Evolutionary conservation across 768 basidiomycete species (phyloP).

Genomic region (Xerocomus potaroensis): DNA sequence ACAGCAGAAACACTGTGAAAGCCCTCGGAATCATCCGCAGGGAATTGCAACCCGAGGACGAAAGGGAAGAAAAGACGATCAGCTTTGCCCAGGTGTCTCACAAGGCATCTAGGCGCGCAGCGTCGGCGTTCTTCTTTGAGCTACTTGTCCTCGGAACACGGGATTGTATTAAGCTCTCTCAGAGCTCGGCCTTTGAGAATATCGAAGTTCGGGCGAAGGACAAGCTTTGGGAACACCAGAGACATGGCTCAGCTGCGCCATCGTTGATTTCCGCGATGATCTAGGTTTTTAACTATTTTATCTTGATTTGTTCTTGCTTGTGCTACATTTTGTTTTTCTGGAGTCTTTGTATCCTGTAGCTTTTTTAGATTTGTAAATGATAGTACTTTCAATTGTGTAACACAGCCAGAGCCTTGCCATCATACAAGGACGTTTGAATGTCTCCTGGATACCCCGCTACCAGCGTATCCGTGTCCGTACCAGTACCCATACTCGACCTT

Average conservation of each 20-base stretch:
- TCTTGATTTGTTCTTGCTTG: slow-evolving; percentile 15
- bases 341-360: slow-evolving; percentile 7
- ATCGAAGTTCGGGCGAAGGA: slow-evolving; percentile 80
- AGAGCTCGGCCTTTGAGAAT: slow-evolving; percentile 74
- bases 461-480: too few species aligned
- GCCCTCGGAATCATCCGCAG: slow-evolving; percentile 72
- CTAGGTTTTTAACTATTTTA: slow-evolving; percentile 10
- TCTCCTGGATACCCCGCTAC: too few species aligned
- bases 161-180: slow-evolving; percentile 81
- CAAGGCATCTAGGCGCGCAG: slow-evolving; percentile 87
- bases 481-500: too few species aligned
- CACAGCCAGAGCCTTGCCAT: too few species aligned
- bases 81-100: slow-evolving; percentile 78
- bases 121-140: slow-evolving; percentile 97
- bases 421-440: too few species aligned
- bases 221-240: slow-evolving; percentile 78
- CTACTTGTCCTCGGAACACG: slow-evolving; percentile 90
- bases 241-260: slow-evolving; percentile 38
- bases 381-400: slow-evolving; percentile 1
- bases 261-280: slow-evolving; percentile 46
- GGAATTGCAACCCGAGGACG: slow-evolving; percentile 58
- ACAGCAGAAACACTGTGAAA: slow-evolving; percentile 86
- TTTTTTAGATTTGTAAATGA: not conserved
- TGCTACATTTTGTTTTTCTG: not conserved
- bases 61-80: slow-evolving; percentile 53